Conservation (phyloP, 768 basidiomycete species). For the Trametes sanguinea region DNA sequence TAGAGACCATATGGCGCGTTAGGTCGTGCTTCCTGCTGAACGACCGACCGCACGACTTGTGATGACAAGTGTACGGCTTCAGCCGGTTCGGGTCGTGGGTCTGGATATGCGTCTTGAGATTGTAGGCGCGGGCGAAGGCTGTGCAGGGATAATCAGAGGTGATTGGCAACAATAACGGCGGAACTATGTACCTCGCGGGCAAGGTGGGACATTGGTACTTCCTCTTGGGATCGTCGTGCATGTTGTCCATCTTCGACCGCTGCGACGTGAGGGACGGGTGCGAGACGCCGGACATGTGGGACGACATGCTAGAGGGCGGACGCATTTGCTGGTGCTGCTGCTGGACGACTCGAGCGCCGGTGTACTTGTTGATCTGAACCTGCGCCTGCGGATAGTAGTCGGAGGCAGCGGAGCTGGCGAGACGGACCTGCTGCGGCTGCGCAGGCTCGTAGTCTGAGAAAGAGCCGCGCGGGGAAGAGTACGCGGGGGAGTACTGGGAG, state of each 20-base stretch:
- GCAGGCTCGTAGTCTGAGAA: slow-evolving; percentile 67
- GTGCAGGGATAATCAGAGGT: slow-evolving; percentile 17
- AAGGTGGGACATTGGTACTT: slow-evolving; percentile 79
- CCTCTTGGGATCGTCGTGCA: slow-evolving; percentile 67
- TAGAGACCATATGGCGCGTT: slow-evolving; percentile 84
- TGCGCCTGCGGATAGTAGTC: slow-evolving; percentile 44
- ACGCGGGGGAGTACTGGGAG: slow-evolving; percentile 29
- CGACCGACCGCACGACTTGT: slow-evolving; percentile 81
- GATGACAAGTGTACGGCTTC: slow-evolving; percentile 88
- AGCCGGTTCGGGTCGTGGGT: slow-evolving; percentile 92
- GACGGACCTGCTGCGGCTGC: slow-evolving; percentile 44
- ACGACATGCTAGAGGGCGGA: slow-evolving; percentile 57
- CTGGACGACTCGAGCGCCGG: slow-evolving; percentile 24
- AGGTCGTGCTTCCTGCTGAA: slow-evolving; percentile 96
- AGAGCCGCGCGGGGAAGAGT: slow-evolving; percentile 45
- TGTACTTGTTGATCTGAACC: slow-evolving; percentile 27
- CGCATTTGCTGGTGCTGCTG: slow-evolving; percentile 43
- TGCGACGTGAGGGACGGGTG: slow-evolving; percentile 28
- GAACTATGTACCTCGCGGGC: slow-evolving; percentile 60
- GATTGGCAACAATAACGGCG: background rate
- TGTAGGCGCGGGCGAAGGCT: slow-evolving; percentile 94
- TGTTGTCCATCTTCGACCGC: slow-evolving; percentile 39
- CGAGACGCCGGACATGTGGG: slow-evolving; percentile 47
- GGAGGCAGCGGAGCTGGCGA: slow-evolving; percentile 52
- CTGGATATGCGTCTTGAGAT: slow-evolving; percentile 92